Evolutionary conservation across 345 rosid species (phyloP).

Genomic region (Sisymbrium irio): DNA sequence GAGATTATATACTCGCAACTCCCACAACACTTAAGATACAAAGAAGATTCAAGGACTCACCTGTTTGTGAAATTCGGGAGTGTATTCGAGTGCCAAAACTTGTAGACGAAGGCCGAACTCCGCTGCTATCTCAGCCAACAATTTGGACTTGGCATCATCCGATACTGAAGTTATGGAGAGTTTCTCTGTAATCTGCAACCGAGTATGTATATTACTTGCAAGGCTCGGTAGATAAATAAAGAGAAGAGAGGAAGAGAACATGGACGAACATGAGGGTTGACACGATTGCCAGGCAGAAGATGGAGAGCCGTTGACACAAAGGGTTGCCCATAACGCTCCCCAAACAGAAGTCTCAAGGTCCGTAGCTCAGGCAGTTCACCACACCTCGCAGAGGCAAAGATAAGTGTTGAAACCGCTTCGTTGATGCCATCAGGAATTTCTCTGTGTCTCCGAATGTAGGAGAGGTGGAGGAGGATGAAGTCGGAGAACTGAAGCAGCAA

Average conservation of each 20-base stretch:
- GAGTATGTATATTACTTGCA: background rate
- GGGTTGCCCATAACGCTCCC: conserved; percentile 59
- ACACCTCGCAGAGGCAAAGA: conserved; percentile 81
- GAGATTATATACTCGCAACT: background rate
- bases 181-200: conserved; percentile 49
- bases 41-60: background rate
- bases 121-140: conserved; percentile 53
- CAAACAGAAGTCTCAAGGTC: conserved; percentile 56
- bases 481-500: conserved; percentile 64
- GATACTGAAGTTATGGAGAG: conserved; percentile 51
- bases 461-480: conserved; percentile 43
- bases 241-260: background rate
- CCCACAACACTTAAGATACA: background rate
- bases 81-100: conserved; percentile 56
- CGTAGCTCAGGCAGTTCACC: conserved; percentile 87
- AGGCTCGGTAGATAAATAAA: background rate
- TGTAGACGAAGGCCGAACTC: conserved; percentile 33
- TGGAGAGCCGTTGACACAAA: conserved; percentile 52
- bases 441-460: conserved; percentile 68
- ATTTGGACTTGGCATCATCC: conserved; percentile 45
- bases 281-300: conserved; percentile 57
- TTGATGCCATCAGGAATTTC: conserved; percentile 68
- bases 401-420: conserved; percentile 78
- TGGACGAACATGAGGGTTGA: conserved; percentile 56
- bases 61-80: conserved; percentile 32